These are phyloP conservation scores for Podospora didyma DNA, from an alignment of 495 filamentous ascomycete genomes.

Conservation along the genomic window DNA sequence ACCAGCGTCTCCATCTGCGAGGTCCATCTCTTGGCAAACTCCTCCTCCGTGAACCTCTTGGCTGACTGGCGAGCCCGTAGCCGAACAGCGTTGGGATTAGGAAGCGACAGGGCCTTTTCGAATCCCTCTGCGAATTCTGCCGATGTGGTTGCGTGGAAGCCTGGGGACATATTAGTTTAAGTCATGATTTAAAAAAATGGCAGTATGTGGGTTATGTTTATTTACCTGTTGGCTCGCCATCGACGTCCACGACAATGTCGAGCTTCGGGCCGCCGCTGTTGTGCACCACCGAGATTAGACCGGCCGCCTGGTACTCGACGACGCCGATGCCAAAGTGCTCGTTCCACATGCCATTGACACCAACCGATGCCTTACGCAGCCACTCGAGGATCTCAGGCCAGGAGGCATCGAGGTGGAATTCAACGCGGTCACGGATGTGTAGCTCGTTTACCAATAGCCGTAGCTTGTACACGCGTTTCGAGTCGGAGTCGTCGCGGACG, in stretches of 20 bases:
- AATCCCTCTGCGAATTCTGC: constrained; percentile 76
- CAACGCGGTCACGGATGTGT: constrained; percentile 72
- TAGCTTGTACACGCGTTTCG: constrained; percentile 85
- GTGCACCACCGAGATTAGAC: constrained; percentile 86
- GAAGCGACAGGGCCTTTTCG: constrained; percentile 66
- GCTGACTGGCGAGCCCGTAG: constrained; percentile 70
- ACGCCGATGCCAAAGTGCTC: constrained; percentile 99
- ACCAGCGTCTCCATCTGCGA: constrained; percentile 68
- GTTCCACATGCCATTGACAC: constrained; percentile 99
- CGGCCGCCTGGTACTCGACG: constrained; percentile 96
- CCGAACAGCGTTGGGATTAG: constrained; percentile 62
- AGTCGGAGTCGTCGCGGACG: constrained; percentile 78
- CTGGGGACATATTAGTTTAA: constrained; percentile 34
- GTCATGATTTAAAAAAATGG: not conserved
- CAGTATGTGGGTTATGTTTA: constrained; percentile 9
- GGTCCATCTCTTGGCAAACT: constrained; percentile 74
- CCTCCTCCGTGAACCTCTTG: constrained; percentile 79
- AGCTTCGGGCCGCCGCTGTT: constrained; percentile 85
- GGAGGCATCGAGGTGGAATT: constrained; percentile 82
- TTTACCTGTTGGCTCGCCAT: constrained; percentile 69
- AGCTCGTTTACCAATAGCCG: constrained; percentile 85
- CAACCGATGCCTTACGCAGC: constrained; percentile 68
- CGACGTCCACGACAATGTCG: constrained; percentile 82
- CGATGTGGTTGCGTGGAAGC: constrained; percentile 76
- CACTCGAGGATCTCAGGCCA: constrained; percentile 82